phyloP scores from a whole-genome alignment of 495 filamentous ascomycete genomes.

The Jackrogersella minutella region DNA sequence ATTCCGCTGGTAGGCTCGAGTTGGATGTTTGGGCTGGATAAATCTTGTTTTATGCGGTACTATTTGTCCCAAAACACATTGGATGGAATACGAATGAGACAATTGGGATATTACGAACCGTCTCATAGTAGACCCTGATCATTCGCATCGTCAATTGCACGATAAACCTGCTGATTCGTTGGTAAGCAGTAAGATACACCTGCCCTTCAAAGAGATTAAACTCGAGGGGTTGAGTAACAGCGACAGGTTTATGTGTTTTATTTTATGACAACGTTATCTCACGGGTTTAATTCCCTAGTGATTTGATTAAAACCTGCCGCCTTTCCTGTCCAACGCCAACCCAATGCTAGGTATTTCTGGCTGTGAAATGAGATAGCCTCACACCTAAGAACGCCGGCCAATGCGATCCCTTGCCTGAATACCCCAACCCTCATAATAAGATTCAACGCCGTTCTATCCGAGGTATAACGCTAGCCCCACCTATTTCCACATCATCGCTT shows the following conservation, averaged over 20 bases:
- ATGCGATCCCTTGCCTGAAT: slow-evolving; percentile 25
- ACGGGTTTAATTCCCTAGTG: background rate
- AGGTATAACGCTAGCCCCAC: slow-evolving; percentile 6
- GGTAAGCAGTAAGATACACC: background rate
- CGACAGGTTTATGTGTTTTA: slow-evolving; percentile 2
- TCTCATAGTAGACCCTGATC: background rate
- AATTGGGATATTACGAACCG: background rate
- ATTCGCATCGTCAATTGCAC: too few relatives aligned
- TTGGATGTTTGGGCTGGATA: background rate
- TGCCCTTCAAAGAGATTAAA: background rate
- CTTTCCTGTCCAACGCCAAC: slow-evolving; percentile 13
- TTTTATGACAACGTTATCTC: background rate
- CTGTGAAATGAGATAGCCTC: slow-evolving; percentile 18
- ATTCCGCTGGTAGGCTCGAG: background rate
- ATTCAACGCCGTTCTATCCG: slow-evolving; percentile 28
- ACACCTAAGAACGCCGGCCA: slow-evolving; percentile 23
- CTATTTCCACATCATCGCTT: slow-evolving; percentile 11
- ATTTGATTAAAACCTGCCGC: background rate
- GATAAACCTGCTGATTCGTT: background rate
- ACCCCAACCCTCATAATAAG: slow-evolving; percentile 17
- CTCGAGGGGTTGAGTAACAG: background rate
- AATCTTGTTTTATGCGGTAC: background rate
- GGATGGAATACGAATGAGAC: background rate
- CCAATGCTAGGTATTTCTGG: background rate
- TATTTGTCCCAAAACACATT: background rate